Conservation (phyloP, 163 green algal genomes). For the Coccomyxa subellipsoidea region DNA sequence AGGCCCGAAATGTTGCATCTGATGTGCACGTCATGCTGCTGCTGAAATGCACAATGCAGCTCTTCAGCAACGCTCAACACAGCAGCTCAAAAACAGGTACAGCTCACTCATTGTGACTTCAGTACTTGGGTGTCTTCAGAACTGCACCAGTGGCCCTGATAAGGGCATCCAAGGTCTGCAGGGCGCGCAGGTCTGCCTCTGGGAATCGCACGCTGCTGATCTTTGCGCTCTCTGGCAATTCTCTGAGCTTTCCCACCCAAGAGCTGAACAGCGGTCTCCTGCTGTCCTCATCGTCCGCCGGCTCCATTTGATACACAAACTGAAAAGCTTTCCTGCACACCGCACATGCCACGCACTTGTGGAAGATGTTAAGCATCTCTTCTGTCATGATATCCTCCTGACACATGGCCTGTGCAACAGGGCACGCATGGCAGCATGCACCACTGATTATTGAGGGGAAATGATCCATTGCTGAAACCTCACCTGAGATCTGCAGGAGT, state of each 20-base stretch:
- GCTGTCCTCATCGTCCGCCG: neutral
- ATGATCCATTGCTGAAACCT: no score
- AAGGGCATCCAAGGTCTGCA: neutral
- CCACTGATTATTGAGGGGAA: no score
- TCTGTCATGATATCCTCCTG: no score
- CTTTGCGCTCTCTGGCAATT: slow-evolving; percentile 1
- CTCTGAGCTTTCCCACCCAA: neutral
- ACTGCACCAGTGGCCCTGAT: neutral
- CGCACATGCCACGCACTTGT: neutral
- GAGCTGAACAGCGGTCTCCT: neutral
- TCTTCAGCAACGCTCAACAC: no score
- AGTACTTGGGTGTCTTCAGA: neutral
- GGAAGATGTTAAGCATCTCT: no score
- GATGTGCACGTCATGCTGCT: no score
- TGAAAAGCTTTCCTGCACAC: slow-evolving; percentile 2
- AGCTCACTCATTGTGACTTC: neutral
- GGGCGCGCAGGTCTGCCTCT: neutral
- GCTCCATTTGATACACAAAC: neutral
- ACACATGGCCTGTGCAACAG: no score
- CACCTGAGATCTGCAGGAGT: slow-evolving; percentile 9
- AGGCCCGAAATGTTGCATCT: no score
- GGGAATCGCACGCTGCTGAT: slow-evolving; percentile 2
- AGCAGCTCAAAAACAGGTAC: neutral
- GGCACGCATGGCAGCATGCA: no score
- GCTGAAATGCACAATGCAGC: neutral